These are phyloP conservation scores for Candida berthetii DNA, from an alignment of 805 yeast species.

Conservation along the genomic window DNA sequence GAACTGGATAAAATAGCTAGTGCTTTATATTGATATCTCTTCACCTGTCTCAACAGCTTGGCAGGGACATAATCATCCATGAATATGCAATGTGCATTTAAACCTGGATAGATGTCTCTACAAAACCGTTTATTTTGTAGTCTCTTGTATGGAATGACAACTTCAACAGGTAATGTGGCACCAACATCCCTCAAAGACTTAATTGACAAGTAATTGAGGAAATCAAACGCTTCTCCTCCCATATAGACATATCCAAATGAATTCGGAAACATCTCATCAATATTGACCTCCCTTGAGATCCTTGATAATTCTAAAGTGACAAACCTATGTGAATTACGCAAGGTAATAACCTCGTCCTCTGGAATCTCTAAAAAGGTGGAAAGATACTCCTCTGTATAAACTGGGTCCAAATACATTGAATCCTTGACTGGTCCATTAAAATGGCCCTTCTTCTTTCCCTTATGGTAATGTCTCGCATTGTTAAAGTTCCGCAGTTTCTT, in stretches of 20 bases:
- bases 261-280: neutral
- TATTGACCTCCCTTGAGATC: conserved; percentile 6
- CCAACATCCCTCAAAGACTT: conserved; percentile 52
- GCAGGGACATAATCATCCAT: conserved; percentile 45
- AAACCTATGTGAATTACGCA: conserved; percentile 8
- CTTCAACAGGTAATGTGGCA: conserved; percentile 67
- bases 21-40: conserved; percentile 58
- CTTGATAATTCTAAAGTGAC: conserved; percentile 18
- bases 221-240: conserved; percentile 64
- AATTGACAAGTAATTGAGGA: conserved; percentile 48
- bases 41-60: conserved; percentile 32
- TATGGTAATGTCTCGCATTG: conserved; percentile 4
- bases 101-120: conserved; percentile 48
- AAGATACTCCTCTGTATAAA: conserved; percentile 10
- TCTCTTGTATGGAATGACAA: conserved; percentile 56
- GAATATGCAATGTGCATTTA: conserved; percentile 54
- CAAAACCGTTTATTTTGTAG: conserved; percentile 69
- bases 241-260: conserved; percentile 55
- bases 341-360: conserved; percentile 4
- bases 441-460: conserved; percentile 10
- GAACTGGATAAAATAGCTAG: conserved; percentile 68
- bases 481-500: neutral
- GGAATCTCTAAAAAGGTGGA: conserved; percentile 5
- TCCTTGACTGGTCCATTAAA: conserved; percentile 11
- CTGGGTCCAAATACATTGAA: conserved; percentile 7